A percentile compares a stretch with the other conserved stretches of the same genome.
Conservation (phyloP, 2,329 filamentous ascomycete genomes). For the Cladosporium sp. region DNA sequence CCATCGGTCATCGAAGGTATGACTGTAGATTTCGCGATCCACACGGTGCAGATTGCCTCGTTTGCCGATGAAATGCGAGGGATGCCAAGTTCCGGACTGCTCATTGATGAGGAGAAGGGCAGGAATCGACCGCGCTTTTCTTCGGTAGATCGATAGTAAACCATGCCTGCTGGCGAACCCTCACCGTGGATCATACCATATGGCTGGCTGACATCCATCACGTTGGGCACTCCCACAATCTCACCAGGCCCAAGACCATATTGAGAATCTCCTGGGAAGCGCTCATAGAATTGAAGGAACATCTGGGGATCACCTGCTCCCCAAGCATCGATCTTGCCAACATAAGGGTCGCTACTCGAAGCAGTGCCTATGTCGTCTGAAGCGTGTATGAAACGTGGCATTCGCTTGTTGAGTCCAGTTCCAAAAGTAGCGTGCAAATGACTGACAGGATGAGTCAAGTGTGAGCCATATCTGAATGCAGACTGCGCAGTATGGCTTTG, state of each 20-base stretch:
- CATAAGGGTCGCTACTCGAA: constrained; percentile 78
- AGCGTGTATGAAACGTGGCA: constrained; percentile 80
- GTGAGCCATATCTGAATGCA: constrained; percentile 82
- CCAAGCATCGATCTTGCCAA: constrained; percentile 78
- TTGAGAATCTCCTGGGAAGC: constrained; percentile 70
- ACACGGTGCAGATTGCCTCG: constrained; percentile 76
- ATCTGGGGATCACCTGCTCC: constrained; percentile 74
- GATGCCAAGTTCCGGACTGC: constrained; percentile 69
- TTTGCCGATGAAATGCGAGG: constrained; percentile 70
- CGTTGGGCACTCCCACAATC: constrained; percentile 73
- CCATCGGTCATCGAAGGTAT: constrained; percentile 74
- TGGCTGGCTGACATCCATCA: constrained; percentile 86
- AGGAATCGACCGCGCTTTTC: constrained; percentile 79
- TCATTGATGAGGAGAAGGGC: constrained; percentile 60
- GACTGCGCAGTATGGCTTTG: constrained; percentile 69
- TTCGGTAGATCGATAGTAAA: constrained; percentile 72
- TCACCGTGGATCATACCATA: constrained; percentile 85
- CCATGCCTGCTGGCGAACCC: constrained; percentile 78
- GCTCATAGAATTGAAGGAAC: constrained; percentile 76
- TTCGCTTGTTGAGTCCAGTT: constrained; percentile 66
- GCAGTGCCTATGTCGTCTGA: constrained; percentile 75
- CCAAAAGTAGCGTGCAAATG: constrained; percentile 78
- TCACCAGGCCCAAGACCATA: constrained; percentile 80
- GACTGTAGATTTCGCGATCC: constrained; percentile 81
- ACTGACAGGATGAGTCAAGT: constrained; percentile 76